Evolutionary conservation across 331 rosid genomes (phyloP), one percentile per base, ranked within the genome.

Genomic region (Malus hybrid): DNA sequence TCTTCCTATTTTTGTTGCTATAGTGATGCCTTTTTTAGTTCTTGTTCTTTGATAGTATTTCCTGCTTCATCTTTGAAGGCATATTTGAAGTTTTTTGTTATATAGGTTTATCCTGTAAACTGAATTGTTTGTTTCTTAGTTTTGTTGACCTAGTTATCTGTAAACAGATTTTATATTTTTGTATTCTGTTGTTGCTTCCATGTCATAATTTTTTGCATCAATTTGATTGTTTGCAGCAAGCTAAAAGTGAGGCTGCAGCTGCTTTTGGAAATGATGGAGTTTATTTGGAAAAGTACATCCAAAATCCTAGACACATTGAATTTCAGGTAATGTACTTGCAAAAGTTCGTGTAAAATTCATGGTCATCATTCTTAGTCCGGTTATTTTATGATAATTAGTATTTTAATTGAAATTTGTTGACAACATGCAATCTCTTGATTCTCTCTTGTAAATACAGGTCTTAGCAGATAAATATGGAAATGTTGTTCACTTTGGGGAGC

Each of bases 171-270:
- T 52, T 52, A 29, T 31, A n/a, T n/a, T 39, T 39, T 39, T 39
- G 46, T 36, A 36, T 59, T 60, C 19, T 39, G 10, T 20, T 59
- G 42, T 16, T 34, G n/a, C 74, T 6, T 64, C 29, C 29, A 67
- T n/a, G 11, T 60, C 59, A 54, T 22, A 50, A 77, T 78, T 55
- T 56, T 60, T 78, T 72, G 50, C 31, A 81, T 65, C 75, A 61
- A 33, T 71, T 80, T 54, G 50, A 77, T 39, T 77, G 70, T 69
- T 85, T 84, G 77, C 93, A 94, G 99, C 97, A 90, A 94, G 99
- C 99, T 32, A 94, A 92, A 85, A 92, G 93, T 71, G 99, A 94
- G 85, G 97, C 99, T 73, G 99, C 96, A 13, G 96, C 97, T 81
- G 99, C 99, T 50, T 94, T 94, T 89, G 99, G 97, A 69, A 24